These are phyloP conservation scores for Solanum megistacrolobum DNA, from an alignment of 257 asterid genomes.

Conservation along the genomic window DNA sequence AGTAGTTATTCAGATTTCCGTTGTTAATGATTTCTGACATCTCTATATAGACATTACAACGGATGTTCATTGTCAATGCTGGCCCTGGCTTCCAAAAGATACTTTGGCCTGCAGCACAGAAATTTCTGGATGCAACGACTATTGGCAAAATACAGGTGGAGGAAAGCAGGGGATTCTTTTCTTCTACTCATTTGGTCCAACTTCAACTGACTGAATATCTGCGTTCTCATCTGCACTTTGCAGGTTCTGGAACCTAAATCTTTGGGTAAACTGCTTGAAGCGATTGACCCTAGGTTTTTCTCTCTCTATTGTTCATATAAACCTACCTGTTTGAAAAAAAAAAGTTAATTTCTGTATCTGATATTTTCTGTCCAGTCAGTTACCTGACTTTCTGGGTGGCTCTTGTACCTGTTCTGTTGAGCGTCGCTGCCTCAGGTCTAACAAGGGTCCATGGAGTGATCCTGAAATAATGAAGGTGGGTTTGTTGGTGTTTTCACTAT, in stretches of 20 bases:
- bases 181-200: neutral
- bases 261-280: conserved; percentile 62
- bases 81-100: conserved; percentile 80
- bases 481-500: neutral
- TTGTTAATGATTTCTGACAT: neutral
- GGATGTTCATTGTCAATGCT: conserved; percentile 79
- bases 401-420: conserved; percentile 69
- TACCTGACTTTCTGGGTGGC: conserved; percentile 91
- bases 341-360: neutral
- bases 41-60: conserved; percentile 63
- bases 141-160: conserved; percentile 68
- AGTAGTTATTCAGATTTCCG: neutral
- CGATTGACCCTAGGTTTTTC: conserved; percentile 61
- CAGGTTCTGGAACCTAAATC: conserved; percentile 80
- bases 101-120: conserved; percentile 96
- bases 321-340: neutral
- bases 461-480: conserved; percentile 80
- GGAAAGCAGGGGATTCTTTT: neutral
- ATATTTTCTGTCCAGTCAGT: conserved; percentile 43
- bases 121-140: conserved; percentile 72
- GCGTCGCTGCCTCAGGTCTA: conserved; percentile 83
- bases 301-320: neutral
- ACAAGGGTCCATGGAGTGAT: conserved; percentile 91
- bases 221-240: conserved; percentile 5
- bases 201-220: conserved; percentile 2